Evolutionary conservation across 345 rosid species (phyloP), one percentile per base, ranked within the genome.

Genomic region (Syzygium aromaticum): DNA sequence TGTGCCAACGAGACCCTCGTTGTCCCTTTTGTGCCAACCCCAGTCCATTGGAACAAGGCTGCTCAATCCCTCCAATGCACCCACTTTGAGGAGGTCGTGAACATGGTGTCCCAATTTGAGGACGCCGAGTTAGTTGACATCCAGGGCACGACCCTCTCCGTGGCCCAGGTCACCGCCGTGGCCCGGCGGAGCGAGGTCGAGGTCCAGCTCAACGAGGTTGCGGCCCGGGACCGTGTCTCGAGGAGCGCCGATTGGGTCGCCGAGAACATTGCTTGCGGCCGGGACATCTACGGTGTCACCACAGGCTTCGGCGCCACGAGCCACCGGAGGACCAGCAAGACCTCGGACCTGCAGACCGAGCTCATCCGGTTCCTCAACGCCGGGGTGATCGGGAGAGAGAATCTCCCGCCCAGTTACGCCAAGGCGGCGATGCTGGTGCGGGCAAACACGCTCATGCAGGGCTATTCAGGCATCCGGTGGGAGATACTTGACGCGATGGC

Each of bases 391-490:
- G 91, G 91, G 28, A 90, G 86, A 30, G 92, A 91, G 19, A 38
- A 73, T 46, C 93, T 91, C 57, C 94, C 94, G 0, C 52, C 87
- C 0, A 88, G 91, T 53, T 91, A 89, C 30, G 85, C 93, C 8
- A 93, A 92, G 84, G 93, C 92, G 1, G 93, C 91, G 0, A 93
- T 92, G 93, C 92, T 93, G 8, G 93, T 92, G n/a, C 91, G 93
- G 11, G 83, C 88, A 0, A 93, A 91, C 84, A 93, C 94, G 0
- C 88, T 93, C 5, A 90, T 92, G 92, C 95, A 92, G 64, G 95
- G 95, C 49, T 93, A 92, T 80, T 93, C 95, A 1, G 93, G 93
- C 3, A 93, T 93, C 85, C 91, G 93, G 19, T 93, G 92, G 91
- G 93, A 92, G 89, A 91, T 93, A 3, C 93, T 92, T 2, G 91